Conservation (phyloP, 139 green algal genomes). For the Auxenochlorella pyrenoidosa region DNA sequence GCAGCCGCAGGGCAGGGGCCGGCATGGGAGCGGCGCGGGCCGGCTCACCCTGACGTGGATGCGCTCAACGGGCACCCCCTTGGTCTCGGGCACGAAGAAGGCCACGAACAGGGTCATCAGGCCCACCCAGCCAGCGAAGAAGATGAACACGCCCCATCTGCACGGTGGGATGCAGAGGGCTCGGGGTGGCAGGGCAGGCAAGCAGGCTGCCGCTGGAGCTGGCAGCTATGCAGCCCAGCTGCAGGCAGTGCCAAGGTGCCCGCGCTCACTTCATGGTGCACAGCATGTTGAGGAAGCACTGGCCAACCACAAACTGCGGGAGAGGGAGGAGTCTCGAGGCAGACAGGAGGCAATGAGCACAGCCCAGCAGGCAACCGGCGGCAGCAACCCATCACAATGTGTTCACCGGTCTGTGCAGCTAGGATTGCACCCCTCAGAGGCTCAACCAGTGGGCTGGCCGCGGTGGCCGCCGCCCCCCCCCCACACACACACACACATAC, state of each 20-base stretch:
- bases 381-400: too few species aligned
- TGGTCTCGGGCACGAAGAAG: conserved; percentile 77
- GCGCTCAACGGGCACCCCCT: conserved; percentile 70
- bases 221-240: not conserved
- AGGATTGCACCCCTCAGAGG: too few species aligned
- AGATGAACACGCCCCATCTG: conserved; percentile 67
- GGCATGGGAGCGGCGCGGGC: too few species aligned
- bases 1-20: too few species aligned
- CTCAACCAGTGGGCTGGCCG: too few species aligned
- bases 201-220: too few species aligned
- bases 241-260: too few species aligned
- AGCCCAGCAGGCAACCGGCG: not conserved
- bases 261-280: conserved; percentile 61
- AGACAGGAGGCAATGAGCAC: not conserved
- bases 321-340: not conserved
- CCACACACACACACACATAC: too few species aligned
- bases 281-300: conserved; percentile 76
- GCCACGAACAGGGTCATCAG: conserved; percentile 73
- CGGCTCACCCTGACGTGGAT: conserved; percentile 24
- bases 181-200: too few species aligned
- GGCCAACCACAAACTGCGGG: conserved; percentile 68
- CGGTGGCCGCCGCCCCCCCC: too few species aligned
- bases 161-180: not conserved
- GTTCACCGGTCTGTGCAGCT: too few species aligned
- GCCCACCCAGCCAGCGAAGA: conserved; percentile 71